Evolutionary conservation across 2,329 filamentous ascomycete genomes (phyloP).

Genomic region (Fulvia fulva): DNA sequence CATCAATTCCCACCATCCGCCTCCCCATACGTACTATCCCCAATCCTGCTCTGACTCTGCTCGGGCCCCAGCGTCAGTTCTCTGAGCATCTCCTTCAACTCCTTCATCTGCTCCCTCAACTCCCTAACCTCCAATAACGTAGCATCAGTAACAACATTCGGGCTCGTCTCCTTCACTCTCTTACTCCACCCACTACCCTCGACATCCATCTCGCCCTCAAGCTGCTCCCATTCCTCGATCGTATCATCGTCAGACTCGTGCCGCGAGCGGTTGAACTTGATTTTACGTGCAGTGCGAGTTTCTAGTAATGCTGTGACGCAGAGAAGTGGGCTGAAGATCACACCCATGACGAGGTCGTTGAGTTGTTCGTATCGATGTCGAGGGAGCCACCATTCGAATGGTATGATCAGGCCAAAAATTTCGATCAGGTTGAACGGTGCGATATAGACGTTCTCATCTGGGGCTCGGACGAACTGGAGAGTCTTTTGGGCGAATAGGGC

Average conservation of each 20-base stretch:
- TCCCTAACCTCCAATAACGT: slow-evolving; percentile 62
- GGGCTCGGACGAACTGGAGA: slow-evolving; percentile 92
- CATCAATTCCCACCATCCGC: neutral
- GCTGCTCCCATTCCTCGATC: slow-evolving; percentile 89
- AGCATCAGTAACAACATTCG: slow-evolving; percentile 76
- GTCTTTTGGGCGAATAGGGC: slow-evolving; percentile 91
- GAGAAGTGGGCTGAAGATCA: slow-evolving; percentile 80
- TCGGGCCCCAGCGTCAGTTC: slow-evolving; percentile 18
- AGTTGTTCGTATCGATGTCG: slow-evolving; percentile 68
- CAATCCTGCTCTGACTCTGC: slow-evolving; percentile 2
- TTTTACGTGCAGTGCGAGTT: slow-evolving; percentile 36
- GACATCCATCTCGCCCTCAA: slow-evolving; percentile 67
- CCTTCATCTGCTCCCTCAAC: slow-evolving; percentile 42
- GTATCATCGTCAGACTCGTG: slow-evolving; percentile 89
- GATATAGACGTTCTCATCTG: slow-evolving; percentile 98
- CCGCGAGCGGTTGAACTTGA: slow-evolving; percentile 63
- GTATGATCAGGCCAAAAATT: slow-evolving; percentile 70
- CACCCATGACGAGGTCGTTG: slow-evolving; percentile 84
- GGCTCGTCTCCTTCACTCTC: slow-evolving; percentile 68
- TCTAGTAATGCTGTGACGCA: slow-evolving; percentile 66
- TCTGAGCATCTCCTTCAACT: slow-evolving; percentile 41
- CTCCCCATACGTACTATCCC: slow-evolving; percentile 1
- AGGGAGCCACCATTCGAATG: slow-evolving; percentile 95
- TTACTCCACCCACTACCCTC: slow-evolving; percentile 82
- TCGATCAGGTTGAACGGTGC: slow-evolving; percentile 93